A percentile compares a stretch with the other conserved stretches of the same genome.
Conservation (phyloP, 2,329 filamentous ascomycete genomes). For the Macroventuria anomochaeta region DNA sequence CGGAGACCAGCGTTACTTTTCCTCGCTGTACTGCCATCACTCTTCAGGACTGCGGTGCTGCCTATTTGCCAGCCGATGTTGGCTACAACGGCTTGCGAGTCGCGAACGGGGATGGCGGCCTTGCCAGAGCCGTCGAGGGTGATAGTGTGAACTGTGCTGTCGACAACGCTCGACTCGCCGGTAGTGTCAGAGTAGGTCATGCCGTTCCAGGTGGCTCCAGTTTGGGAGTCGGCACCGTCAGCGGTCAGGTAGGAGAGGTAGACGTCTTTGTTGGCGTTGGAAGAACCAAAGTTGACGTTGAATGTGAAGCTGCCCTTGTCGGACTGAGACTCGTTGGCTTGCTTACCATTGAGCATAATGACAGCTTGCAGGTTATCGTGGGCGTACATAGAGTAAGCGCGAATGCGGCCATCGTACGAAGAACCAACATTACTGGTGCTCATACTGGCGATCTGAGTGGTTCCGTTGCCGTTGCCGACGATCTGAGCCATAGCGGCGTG, state of each 20-base stretch:
- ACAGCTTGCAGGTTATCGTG: conserved; percentile 51
- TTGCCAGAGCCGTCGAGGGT: conserved; percentile 33
- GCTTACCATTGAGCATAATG: conserved; percentile 56
- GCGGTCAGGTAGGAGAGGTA: conserved; percentile 58
- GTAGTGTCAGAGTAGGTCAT: conserved; percentile 53
- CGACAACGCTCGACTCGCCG: conserved; percentile 49
- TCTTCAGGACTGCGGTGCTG: conserved; percentile 38
- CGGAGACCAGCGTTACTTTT: conserved; percentile 36
- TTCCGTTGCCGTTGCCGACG: conserved; percentile 56
- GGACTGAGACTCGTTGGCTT: conserved; percentile 50
- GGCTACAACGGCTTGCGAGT: conserved; percentile 56
- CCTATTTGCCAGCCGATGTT: conserved; percentile 53
- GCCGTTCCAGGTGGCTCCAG: conserved; percentile 57
- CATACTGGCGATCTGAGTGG: conserved; percentile 52
- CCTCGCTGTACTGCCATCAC: conserved; percentile 34
- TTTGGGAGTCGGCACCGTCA: conserved; percentile 53
- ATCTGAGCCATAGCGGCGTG: conserved; percentile 60
- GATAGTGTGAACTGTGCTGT: conserved; percentile 40
- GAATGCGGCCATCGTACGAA: conserved; percentile 51
- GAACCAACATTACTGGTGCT: conserved; percentile 39
- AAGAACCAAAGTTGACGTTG: conserved; percentile 50
- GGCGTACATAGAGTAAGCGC: conserved; percentile 56
- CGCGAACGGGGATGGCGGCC: conserved; percentile 45
- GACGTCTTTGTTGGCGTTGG: conserved; percentile 52
- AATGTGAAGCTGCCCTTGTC: conserved; percentile 52